Evolutionary conservation across 805 yeast genomes (phyloP).

Genomic region (Myxozyma melibiosi): DNA sequence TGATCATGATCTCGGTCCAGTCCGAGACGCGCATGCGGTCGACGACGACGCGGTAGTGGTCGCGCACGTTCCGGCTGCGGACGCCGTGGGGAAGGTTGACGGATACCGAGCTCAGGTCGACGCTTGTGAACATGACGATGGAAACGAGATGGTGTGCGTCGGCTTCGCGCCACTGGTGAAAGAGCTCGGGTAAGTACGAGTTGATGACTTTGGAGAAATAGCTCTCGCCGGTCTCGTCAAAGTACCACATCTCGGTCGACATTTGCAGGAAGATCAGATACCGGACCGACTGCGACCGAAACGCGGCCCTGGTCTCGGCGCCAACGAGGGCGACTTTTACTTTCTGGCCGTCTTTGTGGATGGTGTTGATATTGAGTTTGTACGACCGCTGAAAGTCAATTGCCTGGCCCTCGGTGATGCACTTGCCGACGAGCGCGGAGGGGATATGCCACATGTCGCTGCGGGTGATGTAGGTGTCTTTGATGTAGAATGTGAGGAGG

Average conservation of each 20-base stretch:
- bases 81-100: conserved; percentile 64
- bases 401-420: conserved; percentile 68
- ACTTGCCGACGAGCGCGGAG: conserved; percentile 57
- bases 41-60: conserved; percentile 89
- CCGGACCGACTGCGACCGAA: conserved; percentile 88
- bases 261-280: conserved; percentile 82
- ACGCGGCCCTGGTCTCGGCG: conserved; percentile 69
- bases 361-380: conserved; percentile 62
- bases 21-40: conserved; percentile 87
- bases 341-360: conserved; percentile 43
- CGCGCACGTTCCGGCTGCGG: conserved; percentile 64
- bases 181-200: conserved; percentile 86
- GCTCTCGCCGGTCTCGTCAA: conserved; percentile 94
- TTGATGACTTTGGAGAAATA: conserved; percentile 90
- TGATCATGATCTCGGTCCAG: conserved; percentile 92
- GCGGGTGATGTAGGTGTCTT: conserved; percentile 77
- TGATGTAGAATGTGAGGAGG: conserved; percentile 75
- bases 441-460: conserved; percentile 93
- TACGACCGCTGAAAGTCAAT: conserved; percentile 63
- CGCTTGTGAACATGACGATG: conserved; percentile 81
- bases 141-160: conserved; percentile 91
- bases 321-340: conserved; percentile 27
- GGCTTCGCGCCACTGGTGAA: conserved; percentile 80
- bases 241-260: conserved; percentile 96
- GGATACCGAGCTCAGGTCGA: conserved; percentile 39